These are phyloP conservation scores for Misopates orontium DNA, from an alignment of 257 asterid species.

Conservation along the genomic window DNA sequence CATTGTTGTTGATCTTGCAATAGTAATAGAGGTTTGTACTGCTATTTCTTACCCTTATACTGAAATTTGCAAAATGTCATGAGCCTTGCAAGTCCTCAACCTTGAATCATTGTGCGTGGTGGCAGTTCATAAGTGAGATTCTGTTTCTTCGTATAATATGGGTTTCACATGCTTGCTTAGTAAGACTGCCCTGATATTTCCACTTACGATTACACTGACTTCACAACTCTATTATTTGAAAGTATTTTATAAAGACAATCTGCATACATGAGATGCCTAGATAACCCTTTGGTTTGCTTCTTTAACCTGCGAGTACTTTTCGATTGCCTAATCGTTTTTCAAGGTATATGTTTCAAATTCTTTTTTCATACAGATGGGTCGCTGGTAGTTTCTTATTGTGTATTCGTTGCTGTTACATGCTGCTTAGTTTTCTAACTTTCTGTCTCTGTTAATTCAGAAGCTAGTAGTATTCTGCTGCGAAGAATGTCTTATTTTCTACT, in stretches of 20 bases:
- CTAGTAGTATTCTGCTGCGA: too few relatives aligned
- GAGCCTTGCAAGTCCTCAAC: neutral
- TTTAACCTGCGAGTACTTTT: conserved; percentile 4
- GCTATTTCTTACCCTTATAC: conserved; percentile 5
- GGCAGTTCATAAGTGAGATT: neutral
- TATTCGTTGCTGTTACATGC: neutral
- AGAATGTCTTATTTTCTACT: too few relatives aligned
- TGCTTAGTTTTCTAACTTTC: neutral
- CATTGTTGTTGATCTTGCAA: conserved; percentile 93
- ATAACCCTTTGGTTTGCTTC: neutral
- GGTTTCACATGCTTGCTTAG: conserved; percentile 1
- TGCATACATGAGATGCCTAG: too few relatives aligned
- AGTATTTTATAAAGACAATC: too few relatives aligned
- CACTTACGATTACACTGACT: too few relatives aligned
- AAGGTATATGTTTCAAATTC: neutral
- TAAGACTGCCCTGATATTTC: too few relatives aligned
- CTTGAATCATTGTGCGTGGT: conserved; percentile 15
- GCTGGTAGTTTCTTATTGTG: neutral
- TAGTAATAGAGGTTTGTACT: conserved; percentile 74
- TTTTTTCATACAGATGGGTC: neutral
- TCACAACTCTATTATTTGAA: too few relatives aligned
- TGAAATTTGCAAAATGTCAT: neutral
- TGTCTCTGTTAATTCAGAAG: too few relatives aligned
- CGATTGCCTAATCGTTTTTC: neutral
- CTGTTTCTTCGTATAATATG: conserved; percentile 5